A percentile compares a stretch with the other conserved stretches of the same genome.
phyloP scores from a whole-genome alignment of 768 basidiomycete genomes.

The Boletus reticuloceps region DNA sequence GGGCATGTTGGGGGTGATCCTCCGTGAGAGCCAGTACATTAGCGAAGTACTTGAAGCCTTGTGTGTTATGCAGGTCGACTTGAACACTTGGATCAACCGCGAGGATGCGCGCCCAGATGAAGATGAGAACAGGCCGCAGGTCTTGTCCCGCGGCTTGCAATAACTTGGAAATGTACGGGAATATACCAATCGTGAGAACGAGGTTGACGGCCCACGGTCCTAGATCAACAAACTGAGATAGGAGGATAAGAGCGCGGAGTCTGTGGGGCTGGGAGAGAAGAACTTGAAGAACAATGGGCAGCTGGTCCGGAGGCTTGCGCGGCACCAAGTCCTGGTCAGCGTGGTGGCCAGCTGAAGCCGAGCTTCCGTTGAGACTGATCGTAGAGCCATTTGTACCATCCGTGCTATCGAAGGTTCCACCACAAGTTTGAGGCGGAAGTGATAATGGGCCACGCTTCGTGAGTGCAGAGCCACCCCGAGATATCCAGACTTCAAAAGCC shows the following conservation, averaged over 20 bases:
- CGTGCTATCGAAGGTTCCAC: constrained; percentile 25
- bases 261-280: constrained; percentile 95
- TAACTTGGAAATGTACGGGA: constrained; percentile 96
- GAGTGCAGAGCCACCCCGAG: constrained; percentile 83
- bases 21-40: constrained; percentile 69
- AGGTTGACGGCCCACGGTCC: constrained; percentile 99
- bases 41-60: constrained; percentile 85
- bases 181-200: constrained; percentile 94
- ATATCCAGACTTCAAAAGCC: constrained; percentile 98
- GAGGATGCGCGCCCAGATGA: constrained; percentile 97
- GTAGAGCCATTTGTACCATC: constrained; percentile 15
- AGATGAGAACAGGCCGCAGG: constrained; percentile 95
- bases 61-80: constrained; percentile 77
- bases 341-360: constrained; percentile 3
- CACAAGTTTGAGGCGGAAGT: constrained; percentile 49
- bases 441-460: constrained; percentile 76
- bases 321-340: constrained; percentile 57
- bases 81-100: constrained; percentile 96
- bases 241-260: constrained; percentile 88
- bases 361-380: constrained; percentile 17
- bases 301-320: constrained; percentile 92
- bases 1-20: constrained; percentile 48
- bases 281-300: constrained; percentile 97
- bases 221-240: constrained; percentile 96
- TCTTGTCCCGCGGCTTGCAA: constrained; percentile 94